Evolutionary conservation across 2,329 filamentous ascomycete species (phyloP), one percentile per base, ranked within the genome.

Genomic region (Alternaria alternata): DNA sequence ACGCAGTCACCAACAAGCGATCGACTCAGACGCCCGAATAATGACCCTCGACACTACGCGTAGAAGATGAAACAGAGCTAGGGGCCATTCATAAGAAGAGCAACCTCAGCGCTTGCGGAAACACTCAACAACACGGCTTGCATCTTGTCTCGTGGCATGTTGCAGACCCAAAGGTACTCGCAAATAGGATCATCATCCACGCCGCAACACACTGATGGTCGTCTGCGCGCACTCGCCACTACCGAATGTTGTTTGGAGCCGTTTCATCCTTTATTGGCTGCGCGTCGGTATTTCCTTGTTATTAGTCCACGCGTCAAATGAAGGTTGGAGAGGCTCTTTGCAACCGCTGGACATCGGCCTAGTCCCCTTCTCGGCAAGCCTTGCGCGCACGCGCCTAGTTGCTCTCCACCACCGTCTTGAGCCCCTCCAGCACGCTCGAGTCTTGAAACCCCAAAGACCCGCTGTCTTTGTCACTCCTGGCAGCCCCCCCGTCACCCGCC

Each of bases 91-190:
- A 71, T 68, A 68, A 68, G 62, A 65, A 55, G 59, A 54, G 49
- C 56, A 64, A 54, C 63, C 65, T 49, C 71, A 73, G 74, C 74
- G 75, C 71, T 73, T 76, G 72, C 54, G 64, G 59, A 56, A 52
- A 54, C 55, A 24, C 57, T 55, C 54, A 51, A 51, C 59, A 36
- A 42, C 41, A 55, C 60, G 39, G 54, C 51, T 48, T 59, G 55
- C 53, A 44, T 63, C 61, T 63, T 39, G 49, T 66, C 55, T 65
- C 47, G 60, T 62, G 60, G 55, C 44, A 51, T 28, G 38, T 24
- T 34, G 38, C 47, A 16, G 14, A 26, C 46, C 30, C 24, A 4
- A 49, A 36, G 46, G 46, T 48, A 36, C 46, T 32, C 18, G 46
- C 46, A 12, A 42, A 36, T 48, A 20, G n/a, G 30, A 36, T 11